A percentile compares a stretch with the other conserved stretches of the same genome.
Evolutionary conservation across 352 stramenopile genomes (phyloP).

Genomic region (Pythium brassicae): DNA sequence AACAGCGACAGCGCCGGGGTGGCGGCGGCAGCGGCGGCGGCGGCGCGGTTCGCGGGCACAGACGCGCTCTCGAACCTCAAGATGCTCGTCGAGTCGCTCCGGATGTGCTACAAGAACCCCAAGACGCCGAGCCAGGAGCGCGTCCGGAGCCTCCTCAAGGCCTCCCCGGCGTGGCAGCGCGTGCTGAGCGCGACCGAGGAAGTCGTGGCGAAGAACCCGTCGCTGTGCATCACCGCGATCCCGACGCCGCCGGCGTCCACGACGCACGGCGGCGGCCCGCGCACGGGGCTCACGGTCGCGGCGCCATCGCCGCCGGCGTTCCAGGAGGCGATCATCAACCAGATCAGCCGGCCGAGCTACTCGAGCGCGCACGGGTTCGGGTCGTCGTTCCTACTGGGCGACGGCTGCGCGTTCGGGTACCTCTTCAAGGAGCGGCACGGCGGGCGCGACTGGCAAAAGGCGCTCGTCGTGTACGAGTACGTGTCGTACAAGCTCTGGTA

Average conservation of each 20-base stretch:
- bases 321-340: slow-evolving; percentile 85
- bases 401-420: slow-evolving; percentile 83
- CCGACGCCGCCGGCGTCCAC: slow-evolving; percentile 28
- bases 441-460: slow-evolving; percentile 73
- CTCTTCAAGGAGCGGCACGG: slow-evolving; percentile 72
- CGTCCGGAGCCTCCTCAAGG: slow-evolving; percentile 47
- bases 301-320: slow-evolving; percentile 62
- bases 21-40: background rate
- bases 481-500: slow-evolving; percentile 87
- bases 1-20: no score
- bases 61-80: slow-evolving; percentile 80
- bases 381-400: slow-evolving; percentile 79
- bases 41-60: slow-evolving; percentile 32
- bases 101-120: slow-evolving; percentile 68
- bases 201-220: slow-evolving; percentile 38
- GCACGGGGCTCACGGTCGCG: slow-evolving; percentile 1
- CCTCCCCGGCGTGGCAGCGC: slow-evolving; percentile 48
- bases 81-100: slow-evolving; percentile 73
- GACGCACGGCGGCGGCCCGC: slow-evolving; percentile 10
- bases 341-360: slow-evolving; percentile 83
- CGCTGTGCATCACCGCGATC: slow-evolving; percentile 54
- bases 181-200: slow-evolving; percentile 51
- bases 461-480: slow-evolving; percentile 84
- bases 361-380: slow-evolving; percentile 78
- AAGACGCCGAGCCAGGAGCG: slow-evolving; percentile 72